Evolutionary conservation across 345 rosid species (phyloP).

Genomic region (Salix purpurea): DNA sequence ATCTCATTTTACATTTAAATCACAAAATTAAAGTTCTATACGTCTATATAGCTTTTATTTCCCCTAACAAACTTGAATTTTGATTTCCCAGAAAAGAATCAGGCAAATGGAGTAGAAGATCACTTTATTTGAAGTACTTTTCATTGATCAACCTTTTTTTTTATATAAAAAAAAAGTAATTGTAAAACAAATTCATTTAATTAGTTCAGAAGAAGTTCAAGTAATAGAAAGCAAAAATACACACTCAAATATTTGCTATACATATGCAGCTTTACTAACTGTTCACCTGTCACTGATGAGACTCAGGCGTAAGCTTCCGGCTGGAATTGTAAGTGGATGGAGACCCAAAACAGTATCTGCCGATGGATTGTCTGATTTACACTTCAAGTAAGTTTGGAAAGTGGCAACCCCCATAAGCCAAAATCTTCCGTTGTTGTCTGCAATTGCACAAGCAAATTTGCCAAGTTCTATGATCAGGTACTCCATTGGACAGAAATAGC

Average conservation of each 20-base stretch:
- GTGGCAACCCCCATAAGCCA: constrained; percentile 87
- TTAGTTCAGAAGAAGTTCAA: not conserved
- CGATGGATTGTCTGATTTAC: constrained; percentile 66
- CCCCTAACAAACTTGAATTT: not conserved
- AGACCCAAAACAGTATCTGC: constrained; percentile 63
- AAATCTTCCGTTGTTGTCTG: constrained; percentile 48
- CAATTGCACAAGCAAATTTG: constrained; percentile 47
- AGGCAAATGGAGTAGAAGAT: not conserved
- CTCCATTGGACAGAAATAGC: constrained; percentile 46
- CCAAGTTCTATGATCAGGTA: constrained; percentile 71
- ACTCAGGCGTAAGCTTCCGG: constrained; percentile 61
- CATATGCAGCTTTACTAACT: constrained; percentile 17
- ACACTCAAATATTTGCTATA: not conserved
- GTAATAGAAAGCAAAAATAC: not conserved
- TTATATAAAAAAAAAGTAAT: not conserved
- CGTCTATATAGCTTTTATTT: not conserved
- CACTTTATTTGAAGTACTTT: not conserved
- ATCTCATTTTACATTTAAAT: not conserved
- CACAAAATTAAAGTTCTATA: not conserved
- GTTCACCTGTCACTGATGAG: constrained; percentile 73
- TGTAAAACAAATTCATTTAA: not conserved
- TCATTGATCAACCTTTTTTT: not conserved
- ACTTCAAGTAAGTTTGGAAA: constrained; percentile 70
- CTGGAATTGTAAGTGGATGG: constrained; percentile 67
- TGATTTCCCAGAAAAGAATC: constrained; percentile 9